A percentile compares a stretch with the other conserved stretches of the same genome.
Conservation (phyloP, 805 yeast species). For the Wickerhamomyces rabaulensis region DNA sequence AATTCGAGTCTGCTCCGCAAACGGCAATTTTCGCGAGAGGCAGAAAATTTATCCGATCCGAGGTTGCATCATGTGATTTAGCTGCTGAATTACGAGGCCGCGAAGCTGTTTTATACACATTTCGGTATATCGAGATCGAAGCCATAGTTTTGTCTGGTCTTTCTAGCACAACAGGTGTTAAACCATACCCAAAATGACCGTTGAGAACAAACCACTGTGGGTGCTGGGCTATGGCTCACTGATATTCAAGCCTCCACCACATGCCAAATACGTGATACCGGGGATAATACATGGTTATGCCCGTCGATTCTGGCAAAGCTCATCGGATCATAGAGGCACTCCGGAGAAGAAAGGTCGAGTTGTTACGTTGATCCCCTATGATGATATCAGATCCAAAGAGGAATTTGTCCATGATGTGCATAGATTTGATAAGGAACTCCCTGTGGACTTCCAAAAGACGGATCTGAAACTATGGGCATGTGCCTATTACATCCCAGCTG, state of each 20-base stretch:
- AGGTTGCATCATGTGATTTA: not conserved
- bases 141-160: too few relatives aligned
- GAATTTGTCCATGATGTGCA: conserved; percentile 38
- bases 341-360: conserved; percentile 86
- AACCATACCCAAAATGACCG: not conserved
- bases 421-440: conserved; percentile 20
- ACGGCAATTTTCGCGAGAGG: not conserved
- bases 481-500: conserved; percentile 73
- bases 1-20: not conserved
- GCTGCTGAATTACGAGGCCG: too few relatives aligned
- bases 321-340: conserved; percentile 87
- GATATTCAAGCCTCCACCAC: conserved; percentile 86
- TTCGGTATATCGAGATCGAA: too few relatives aligned
- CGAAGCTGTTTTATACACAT: not conserved
- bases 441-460: conserved; percentile 27
- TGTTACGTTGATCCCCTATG: conserved; percentile 66
- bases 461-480: conserved; percentile 69
- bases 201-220: conserved; percentile 48
- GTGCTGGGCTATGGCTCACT: conserved; percentile 87
- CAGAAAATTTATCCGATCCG: not conserved
- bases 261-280: conserved; percentile 52
- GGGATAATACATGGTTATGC: conserved; percentile 75
- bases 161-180: too few relatives aligned
- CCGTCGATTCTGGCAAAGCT: conserved; percentile 87
- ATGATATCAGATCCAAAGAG: conserved; percentile 40